Conservation (phyloP, 257 asterid species). For the Nyctanthes arbortristis region DNA sequence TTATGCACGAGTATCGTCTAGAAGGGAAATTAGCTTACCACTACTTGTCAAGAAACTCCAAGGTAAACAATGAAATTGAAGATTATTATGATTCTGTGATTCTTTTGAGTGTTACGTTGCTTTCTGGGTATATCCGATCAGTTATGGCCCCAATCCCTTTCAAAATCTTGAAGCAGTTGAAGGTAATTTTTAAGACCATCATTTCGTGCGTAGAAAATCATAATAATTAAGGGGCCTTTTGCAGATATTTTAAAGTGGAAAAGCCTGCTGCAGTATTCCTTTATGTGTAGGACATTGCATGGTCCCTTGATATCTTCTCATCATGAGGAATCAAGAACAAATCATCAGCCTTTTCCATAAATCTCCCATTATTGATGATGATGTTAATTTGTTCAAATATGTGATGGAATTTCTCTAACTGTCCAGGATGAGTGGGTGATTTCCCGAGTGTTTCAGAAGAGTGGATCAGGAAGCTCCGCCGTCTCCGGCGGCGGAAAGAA, state of each 20-base stretch:
- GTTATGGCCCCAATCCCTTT: neutral
- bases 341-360: conserved; percentile 10
- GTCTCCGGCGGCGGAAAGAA: conserved; percentile 50
- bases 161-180: neutral
- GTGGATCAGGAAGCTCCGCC: conserved; percentile 30
- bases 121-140: neutral
- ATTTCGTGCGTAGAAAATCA: neutral
- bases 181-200: neutral
- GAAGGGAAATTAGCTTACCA: conserved; percentile 85
- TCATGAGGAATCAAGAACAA: conserved; percentile 13
- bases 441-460: conserved; percentile 78
- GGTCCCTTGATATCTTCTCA: conserved; percentile 20
- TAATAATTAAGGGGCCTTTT: neutral
- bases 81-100: no score
- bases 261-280: conserved; percentile 9
- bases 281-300: conserved; percentile 17
- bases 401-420: neutral
- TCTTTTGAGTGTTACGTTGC: neutral
- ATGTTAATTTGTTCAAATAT: conserved; percentile 26
- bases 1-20: conserved; percentile 92
- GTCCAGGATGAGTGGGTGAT: conserved; percentile 96
- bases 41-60: conserved; percentile 63
- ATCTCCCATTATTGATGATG: neutral
- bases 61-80: conserved; percentile 39
- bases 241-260: conserved; percentile 24